phyloP scores from a whole-genome alignment of 164 flowering plant species.

The grape (Vitis vinifera) region ASM3070453v1 NC_081822.1:14973501-14974000 shows the following conservation, averaged over 20 bases:
- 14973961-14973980: slow-evolving; percentile 22
- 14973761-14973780: slow-evolving; percentile 53
- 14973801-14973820: slow-evolving; percentile 60
- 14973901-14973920: slow-evolving; percentile 65
- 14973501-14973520: slow-evolving; percentile 48
- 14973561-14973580: slow-evolving; percentile 55
- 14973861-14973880: slow-evolving; percentile 66
- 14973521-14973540: slow-evolving; percentile 48
- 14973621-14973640: slow-evolving; percentile 38
- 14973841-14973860: slow-evolving; percentile 78
- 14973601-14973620: slow-evolving; percentile 57
- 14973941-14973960: slow-evolving; percentile 42
- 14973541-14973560: slow-evolving; percentile 63
- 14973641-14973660: slow-evolving; percentile 32
- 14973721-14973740: slow-evolving; percentile 45
- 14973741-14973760: slow-evolving; percentile 50
- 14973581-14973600: slow-evolving; percentile 43
- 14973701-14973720: slow-evolving; percentile 24
- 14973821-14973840: slow-evolving; percentile 74
- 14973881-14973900: slow-evolving; percentile 53
- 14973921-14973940: slow-evolving; percentile 62
- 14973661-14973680: slow-evolving; percentile 66
- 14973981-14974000: slow-evolving; percentile 65
- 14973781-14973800: slow-evolving; percentile 50
- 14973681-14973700: slow-evolving; percentile 50